Conservation (phyloP, 495 filamentous ascomycete genomes). For the Neurospora cerealis region DNA sequence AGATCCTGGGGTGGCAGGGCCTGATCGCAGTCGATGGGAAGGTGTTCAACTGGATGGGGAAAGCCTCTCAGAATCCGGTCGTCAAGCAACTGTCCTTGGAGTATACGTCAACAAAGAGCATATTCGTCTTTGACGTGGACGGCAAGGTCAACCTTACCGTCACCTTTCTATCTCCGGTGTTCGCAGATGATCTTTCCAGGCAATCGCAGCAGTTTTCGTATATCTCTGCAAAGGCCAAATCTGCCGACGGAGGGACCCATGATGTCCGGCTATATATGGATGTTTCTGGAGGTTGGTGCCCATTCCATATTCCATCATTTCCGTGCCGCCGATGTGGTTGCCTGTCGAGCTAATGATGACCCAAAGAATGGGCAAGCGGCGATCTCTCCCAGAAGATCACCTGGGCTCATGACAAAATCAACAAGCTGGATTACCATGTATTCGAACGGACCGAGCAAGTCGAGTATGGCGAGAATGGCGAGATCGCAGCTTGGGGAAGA, state of each 20-base stretch:
- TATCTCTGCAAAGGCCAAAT: constrained; percentile 54
- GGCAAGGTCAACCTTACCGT: constrained; percentile 58
- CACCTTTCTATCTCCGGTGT: constrained; percentile 83
- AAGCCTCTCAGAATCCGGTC: constrained; percentile 39
- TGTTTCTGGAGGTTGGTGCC: constrained; percentile 68
- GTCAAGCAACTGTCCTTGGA: constrained; percentile 45
- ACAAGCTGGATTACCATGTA: constrained; percentile 37
- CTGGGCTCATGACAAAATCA: constrained; percentile 28
- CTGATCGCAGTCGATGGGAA: constrained; percentile 42
- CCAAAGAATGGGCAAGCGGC: constrained; percentile 36
- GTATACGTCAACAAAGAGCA: constrained; percentile 82
- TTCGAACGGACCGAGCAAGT: constrained; percentile 53
- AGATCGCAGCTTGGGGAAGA: constrained; percentile 80
- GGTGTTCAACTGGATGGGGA: constrained; percentile 54
- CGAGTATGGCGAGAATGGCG: constrained; percentile 56
- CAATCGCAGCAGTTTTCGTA: constrained; percentile 90
- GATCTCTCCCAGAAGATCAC: constrained; percentile 24
- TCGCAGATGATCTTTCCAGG: constrained; percentile 70
- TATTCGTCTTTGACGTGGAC: constrained; percentile 68
- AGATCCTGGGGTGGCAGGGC: constrained; percentile 69
- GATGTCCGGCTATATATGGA: constrained; percentile 77
- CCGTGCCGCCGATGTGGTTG: constrained; percentile 27
- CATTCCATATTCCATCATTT: constrained; percentile 33
- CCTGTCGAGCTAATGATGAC: constrained; percentile 11
- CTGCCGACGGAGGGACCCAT: constrained; percentile 45